These are phyloP conservation scores for Aspergillus quadricinctus DNA, from an alignment of 2,329 filamentous ascomycete genomes.

Conservation along the genomic window DNA sequence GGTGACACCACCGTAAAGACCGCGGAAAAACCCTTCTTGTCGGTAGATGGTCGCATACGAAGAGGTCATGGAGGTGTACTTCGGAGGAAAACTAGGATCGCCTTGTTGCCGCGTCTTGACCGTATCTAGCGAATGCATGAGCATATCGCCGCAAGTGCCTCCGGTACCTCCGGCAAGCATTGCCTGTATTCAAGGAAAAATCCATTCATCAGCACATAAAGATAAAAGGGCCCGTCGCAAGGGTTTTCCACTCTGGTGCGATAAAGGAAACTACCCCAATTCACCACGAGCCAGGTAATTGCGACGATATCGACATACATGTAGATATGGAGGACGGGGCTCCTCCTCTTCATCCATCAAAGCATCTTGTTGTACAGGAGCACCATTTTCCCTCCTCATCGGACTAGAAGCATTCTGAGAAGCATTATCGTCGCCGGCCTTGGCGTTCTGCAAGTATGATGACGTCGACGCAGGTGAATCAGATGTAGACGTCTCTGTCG, in stretches of 20 bases:
- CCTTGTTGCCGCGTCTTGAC: slow-evolving; percentile 98
- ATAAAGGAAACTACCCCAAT: not conserved
- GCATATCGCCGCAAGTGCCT: slow-evolving; percentile 88
- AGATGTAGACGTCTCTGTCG: slow-evolving; percentile 31
- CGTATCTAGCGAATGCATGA: slow-evolving; percentile 98
- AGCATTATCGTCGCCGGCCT: slow-evolving; percentile 17
- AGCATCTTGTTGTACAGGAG: slow-evolving; percentile 34
- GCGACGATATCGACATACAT: slow-evolving; percentile 48
- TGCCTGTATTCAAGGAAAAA: slow-evolving; percentile 51
- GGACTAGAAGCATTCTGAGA: slow-evolving; percentile 8
- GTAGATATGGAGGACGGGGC: slow-evolving; percentile 58
- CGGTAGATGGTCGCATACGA: slow-evolving; percentile 91
- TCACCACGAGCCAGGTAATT: not conserved
- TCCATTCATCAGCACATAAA: slow-evolving; percentile 11
- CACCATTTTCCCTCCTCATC: slow-evolving; percentile 11
- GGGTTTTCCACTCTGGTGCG: not conserved
- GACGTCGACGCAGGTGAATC: slow-evolving; percentile 25
- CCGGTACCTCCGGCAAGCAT: slow-evolving; percentile 95
- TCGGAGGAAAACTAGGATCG: slow-evolving; percentile 86
- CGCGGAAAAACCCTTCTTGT: slow-evolving; percentile 81
- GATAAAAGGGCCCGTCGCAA: not conserved
- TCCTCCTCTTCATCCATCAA: slow-evolving; percentile 48
- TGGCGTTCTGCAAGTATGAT: slow-evolving; percentile 27
- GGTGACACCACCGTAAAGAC: slow-evolving; percentile 88
- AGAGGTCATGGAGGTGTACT: slow-evolving; percentile 83